These are phyloP conservation scores for Nothophaeocryptopus gaeumannii DNA, from an alignment of 2,329 filamentous ascomycete genomes.

Conservation along the genomic window DNA sequence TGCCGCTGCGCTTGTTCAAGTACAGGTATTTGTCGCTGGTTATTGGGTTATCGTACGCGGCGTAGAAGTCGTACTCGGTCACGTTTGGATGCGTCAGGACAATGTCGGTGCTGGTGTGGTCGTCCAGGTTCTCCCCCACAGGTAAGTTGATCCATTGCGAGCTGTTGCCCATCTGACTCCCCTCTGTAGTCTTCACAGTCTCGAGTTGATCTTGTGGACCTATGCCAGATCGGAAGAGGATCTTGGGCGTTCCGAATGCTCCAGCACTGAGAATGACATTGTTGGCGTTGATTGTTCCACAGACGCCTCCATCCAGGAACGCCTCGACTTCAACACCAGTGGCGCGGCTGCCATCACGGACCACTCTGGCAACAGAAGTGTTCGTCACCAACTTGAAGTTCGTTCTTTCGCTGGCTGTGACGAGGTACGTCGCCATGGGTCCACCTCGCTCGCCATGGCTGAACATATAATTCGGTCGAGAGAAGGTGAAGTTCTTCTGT, in stretches of 20 bases:
- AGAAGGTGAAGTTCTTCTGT: constrained; percentile 64
- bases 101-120: constrained; percentile 57
- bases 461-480: constrained; percentile 67
- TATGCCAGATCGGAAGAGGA: constrained; percentile 65
- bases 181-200: constrained; percentile 47
- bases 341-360: constrained; percentile 60
- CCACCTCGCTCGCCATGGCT: constrained; percentile 64
- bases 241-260: constrained; percentile 62
- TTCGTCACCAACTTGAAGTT: constrained; percentile 68
- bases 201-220: constrained; percentile 55
- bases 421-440: constrained; percentile 69
- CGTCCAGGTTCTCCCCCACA: constrained; percentile 51
- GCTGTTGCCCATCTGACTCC: constrained; percentile 43
- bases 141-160: constrained; percentile 52
- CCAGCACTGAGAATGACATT: constrained; percentile 55
- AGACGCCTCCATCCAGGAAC: constrained; percentile 52
- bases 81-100: constrained; percentile 53
- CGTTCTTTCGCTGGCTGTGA: constrained; percentile 54
- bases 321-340: constrained; percentile 68
- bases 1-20: constrained; percentile 53
- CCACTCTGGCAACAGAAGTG: constrained; percentile 64
- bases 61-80: constrained; percentile 64
- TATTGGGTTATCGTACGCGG: constrained; percentile 52
- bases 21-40: constrained; percentile 41
- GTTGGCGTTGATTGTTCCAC: constrained; percentile 61